Evolutionary conservation across 805 yeast genomes (phyloP).

Genomic region (Candida rishiriensis): DNA sequence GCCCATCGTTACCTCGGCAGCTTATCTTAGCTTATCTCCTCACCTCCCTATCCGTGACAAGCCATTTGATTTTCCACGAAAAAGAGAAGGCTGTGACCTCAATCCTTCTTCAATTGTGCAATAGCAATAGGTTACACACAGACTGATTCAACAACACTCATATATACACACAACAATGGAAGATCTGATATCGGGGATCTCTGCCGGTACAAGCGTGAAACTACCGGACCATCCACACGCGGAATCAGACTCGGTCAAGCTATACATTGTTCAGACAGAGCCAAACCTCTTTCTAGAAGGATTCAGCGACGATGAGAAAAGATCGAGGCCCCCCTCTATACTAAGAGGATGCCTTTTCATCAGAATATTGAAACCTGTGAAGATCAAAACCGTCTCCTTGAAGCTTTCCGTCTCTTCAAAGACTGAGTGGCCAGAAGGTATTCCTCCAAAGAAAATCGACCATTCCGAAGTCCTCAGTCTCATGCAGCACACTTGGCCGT

Average conservation of each 20-base stretch:
- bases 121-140: too few species aligned
- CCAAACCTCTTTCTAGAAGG: constrained; percentile 79
- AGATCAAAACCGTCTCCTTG: constrained; percentile 59
- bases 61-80: too few species aligned
- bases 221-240: constrained; percentile 54
- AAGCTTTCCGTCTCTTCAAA: constrained; percentile 63
- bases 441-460: constrained; percentile 79
- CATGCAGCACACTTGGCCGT: constrained; percentile 87
- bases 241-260: constrained; percentile 59
- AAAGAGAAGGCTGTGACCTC: too few species aligned
- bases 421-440: constrained; percentile 98
- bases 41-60: too few species aligned
- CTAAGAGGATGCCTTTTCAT: constrained; percentile 76
- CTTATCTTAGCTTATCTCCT: too few species aligned
- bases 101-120: too few species aligned
- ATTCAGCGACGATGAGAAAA: constrained; percentile 59
- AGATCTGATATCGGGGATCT: constrained; percentile 11
- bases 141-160: too few species aligned
- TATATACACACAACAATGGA: constrained; percentile 6
- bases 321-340: constrained; percentile 68
- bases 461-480: constrained; percentile 62
- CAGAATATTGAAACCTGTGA: constrained; percentile 66
- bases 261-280: constrained; percentile 77
- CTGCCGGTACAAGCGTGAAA: constrained; percentile 38
- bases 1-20: too few species aligned